Percentiles rank a stretch among this genome's conserved stretches.
These are phyloP conservation scores for Geotrichum bryndzae DNA, from an alignment of 1,139 yeast species.

Conservation along the genomic window DNA sequence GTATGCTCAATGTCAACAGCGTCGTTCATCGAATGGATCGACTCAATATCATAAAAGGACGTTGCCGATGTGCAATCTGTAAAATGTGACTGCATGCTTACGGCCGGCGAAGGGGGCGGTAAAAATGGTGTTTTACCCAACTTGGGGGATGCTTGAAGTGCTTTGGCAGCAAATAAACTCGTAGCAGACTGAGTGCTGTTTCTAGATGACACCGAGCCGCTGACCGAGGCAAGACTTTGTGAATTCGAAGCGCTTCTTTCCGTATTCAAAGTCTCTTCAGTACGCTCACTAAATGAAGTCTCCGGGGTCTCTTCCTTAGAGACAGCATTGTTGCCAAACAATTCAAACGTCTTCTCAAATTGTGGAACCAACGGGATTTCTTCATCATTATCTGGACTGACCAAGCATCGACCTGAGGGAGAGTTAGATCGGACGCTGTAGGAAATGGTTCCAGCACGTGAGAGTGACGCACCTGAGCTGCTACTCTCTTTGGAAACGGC, in stretches of 20 bases:
- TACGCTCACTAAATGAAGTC: background rate
- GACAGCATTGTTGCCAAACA: slow-evolving; percentile 5
- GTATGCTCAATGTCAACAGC: background rate
- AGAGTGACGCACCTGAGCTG: background rate
- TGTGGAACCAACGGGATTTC: slow-evolving; percentile 12
- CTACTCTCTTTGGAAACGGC: background rate
- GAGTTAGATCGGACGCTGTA: background rate
- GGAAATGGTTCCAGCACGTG: background rate
- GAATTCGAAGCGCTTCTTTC: background rate
- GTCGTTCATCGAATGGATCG: background rate
- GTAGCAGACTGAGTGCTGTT: background rate
- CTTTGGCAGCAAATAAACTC: background rate
- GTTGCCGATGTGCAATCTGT: background rate
- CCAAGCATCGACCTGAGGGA: background rate
- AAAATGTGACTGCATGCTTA: background rate
- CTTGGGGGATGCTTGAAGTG: slow-evolving; percentile 11
- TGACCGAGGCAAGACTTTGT: background rate
- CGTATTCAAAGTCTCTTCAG: background rate
- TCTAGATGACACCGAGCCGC: background rate
- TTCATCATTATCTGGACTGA: background rate
- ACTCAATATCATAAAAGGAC: background rate
- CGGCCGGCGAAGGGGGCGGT: slow-evolving; percentile 12
- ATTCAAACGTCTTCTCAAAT: slow-evolving; percentile 9
- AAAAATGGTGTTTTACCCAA: slow-evolving; percentile 13
- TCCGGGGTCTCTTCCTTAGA: background rate